Evolutionary conservation across 352 stramenopile genomes (phyloP).

Genomic region (Globisporangium perplexum): DNA sequence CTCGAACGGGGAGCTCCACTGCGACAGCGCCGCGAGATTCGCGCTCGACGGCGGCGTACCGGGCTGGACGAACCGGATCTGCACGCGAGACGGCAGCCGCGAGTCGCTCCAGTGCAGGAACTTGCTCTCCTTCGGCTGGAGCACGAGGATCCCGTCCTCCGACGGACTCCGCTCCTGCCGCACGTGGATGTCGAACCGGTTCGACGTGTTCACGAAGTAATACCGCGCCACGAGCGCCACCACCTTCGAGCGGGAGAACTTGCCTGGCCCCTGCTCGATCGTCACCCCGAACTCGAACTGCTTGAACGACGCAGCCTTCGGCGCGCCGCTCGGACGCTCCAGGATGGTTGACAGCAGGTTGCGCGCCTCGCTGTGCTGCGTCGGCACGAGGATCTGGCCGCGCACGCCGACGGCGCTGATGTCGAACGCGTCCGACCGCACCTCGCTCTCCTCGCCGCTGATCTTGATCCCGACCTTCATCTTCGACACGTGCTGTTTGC

Average conservation of each 20-base stretch:
- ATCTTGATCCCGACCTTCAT: conserved; percentile 70
- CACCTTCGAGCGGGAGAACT: conserved; percentile 71
- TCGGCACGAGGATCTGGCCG: conserved; percentile 62
- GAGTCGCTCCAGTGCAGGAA: conserved; percentile 79
- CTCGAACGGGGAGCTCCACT: conserved; percentile 78
- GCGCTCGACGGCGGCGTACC: conserved; percentile 11
- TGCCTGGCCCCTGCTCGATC: conserved; percentile 73
- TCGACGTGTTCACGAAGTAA: conserved; percentile 76
- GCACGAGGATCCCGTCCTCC: conserved; percentile 26
- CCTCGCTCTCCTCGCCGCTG: conserved; percentile 27
- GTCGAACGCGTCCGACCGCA: conserved; percentile 71
- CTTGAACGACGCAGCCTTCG: conserved; percentile 34
- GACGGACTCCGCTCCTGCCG: conserved; percentile 48
- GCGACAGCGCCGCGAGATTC: conserved; percentile 25
- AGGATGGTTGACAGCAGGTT: conserved; percentile 50
- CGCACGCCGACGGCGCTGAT: conserved; percentile 73
- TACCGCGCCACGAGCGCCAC: conserved; percentile 79
- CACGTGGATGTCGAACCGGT: conserved; percentile 56
- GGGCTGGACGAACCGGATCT: conserved; percentile 61
- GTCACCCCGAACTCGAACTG: conserved; percentile 84
- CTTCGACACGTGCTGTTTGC: conserved; percentile 55
- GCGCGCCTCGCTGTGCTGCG: conserved; percentile 30
- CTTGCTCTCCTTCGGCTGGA: conserved; percentile 55
- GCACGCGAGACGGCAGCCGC: conserved; percentile 51
- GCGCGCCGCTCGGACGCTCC: conserved; percentile 18